Conservation (phyloP, 495 filamentous ascomycete species). For the Neurospora hispaniola region DNA sequence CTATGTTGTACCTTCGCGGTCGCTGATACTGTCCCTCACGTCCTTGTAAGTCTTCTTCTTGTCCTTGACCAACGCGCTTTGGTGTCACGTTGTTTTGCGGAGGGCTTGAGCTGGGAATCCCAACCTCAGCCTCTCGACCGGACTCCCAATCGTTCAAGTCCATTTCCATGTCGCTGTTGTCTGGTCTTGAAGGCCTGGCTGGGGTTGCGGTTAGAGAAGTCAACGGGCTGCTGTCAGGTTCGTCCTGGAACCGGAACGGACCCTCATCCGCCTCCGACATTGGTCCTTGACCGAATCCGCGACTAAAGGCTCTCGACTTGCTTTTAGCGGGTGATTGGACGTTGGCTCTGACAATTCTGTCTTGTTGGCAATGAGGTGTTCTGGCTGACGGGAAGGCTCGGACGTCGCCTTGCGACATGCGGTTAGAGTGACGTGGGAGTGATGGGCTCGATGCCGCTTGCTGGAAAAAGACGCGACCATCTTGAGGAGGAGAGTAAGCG, state of each 20-base stretch:
- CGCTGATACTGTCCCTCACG: neutral
- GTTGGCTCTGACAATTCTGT: neutral
- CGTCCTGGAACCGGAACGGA: neutral
- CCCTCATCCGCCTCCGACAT: neutral
- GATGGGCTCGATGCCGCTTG: neutral
- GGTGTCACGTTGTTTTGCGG: neutral
- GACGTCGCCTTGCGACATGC: neutral
- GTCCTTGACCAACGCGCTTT: too few species aligned
- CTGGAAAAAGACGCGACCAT: neutral
- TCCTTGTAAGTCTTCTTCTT: neutral
- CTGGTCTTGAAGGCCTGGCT: neutral
- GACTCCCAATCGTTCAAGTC: neutral
- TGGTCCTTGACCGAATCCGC: neutral
- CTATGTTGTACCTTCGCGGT: neutral
- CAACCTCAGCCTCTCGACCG: neutral
- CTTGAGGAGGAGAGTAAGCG: neutral
- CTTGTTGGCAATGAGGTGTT: neutral
- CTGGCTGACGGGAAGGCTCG: neutral
- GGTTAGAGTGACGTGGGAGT: neutral
- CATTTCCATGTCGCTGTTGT: neutral
- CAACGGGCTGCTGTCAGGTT: neutral
- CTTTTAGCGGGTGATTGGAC: neutral
- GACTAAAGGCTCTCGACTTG: neutral
- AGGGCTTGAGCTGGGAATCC: neutral
- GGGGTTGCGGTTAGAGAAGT: neutral